Evolutionary conservation across 2,329 filamentous ascomycete species (phyloP).

Genomic region (Teratosphaeria destructans): DNA sequence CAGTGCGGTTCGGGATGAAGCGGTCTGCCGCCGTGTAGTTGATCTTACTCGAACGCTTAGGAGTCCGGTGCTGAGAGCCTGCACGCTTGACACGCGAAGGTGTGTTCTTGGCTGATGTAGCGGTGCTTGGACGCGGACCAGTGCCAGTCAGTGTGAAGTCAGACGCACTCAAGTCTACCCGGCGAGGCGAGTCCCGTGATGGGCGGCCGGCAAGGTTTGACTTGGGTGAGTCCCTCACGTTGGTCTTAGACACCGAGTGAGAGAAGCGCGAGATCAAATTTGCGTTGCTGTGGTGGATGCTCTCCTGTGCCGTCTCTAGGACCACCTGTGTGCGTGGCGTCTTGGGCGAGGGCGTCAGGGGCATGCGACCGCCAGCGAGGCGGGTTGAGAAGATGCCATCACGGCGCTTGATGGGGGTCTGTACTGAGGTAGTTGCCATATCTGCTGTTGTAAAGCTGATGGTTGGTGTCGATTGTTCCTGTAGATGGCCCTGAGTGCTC

Average conservation of each 20-base stretch:
- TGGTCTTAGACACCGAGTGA: conserved; percentile 54
- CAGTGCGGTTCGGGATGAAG: conserved; percentile 88
- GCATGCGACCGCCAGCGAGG: conserved; percentile 89
- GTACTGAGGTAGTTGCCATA: conserved; percentile 77
- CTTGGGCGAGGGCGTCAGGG: conserved; percentile 82
- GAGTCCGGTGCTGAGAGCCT: conserved; percentile 23
- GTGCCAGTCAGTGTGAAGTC: conserved; percentile 88
- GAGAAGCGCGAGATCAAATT: conserved; percentile 72
- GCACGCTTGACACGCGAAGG: conserved; percentile 34
- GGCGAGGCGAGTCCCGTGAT: conserved; percentile 58
- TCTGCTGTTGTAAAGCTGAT: conserved; percentile 17
- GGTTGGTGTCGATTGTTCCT: conserved; percentile 15
- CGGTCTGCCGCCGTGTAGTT: conserved; percentile 56
- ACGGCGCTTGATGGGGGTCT: conserved; percentile 87
- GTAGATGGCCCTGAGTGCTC: not conserved
- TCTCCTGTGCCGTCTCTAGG: conserved; percentile 47
- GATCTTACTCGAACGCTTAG: conserved; percentile 48
- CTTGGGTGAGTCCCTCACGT: conserved; percentile 81
- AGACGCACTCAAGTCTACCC: conserved; percentile 81
- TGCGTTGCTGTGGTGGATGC: conserved; percentile 61
- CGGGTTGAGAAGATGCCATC: conserved; percentile 83
- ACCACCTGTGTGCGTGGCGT: conserved; percentile 53
- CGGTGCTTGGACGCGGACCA: conserved; percentile 40
- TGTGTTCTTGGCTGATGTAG: conserved; percentile 33
- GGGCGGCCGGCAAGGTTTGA: conserved; percentile 78